Percentiles rank a stretch among this genome's conserved stretches.
These are phyloP conservation scores for Globisporangium perplexum DNA, from an alignment of 352 stramenopile species.

Conservation along the genomic window DNA sequence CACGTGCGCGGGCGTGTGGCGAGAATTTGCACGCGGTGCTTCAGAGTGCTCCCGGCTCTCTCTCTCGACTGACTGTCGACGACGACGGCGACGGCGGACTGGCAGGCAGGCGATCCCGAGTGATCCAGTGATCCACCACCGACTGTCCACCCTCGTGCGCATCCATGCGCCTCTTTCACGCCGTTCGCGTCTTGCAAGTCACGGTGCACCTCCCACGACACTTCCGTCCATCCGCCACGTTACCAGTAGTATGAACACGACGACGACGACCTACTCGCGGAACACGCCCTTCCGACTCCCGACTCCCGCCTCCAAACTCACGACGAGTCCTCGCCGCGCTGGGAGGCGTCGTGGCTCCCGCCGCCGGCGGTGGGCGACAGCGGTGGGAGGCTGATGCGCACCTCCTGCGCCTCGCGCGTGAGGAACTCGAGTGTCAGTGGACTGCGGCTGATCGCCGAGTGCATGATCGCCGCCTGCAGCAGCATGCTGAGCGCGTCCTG, in stretches of 20 bases:
- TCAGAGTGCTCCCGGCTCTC: conserved; percentile 1
- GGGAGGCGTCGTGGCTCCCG: conserved; percentile 16
- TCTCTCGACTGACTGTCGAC: conserved; percentile 15
- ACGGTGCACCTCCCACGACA: too few species aligned
- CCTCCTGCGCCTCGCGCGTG: conserved; percentile 62
- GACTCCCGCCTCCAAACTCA: too few species aligned
- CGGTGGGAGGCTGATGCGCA: conserved; percentile 76
- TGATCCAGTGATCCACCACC: neutral
- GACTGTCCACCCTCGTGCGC: too few species aligned
- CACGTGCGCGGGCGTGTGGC: too few species aligned
- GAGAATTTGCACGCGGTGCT: too few species aligned
- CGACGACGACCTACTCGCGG: too few species aligned
- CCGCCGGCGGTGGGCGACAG: conserved; percentile 39
- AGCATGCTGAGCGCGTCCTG: conserved; percentile 78
- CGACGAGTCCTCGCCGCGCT: conserved; percentile 36
- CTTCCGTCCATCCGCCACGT: too few species aligned
- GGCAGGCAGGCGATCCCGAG: neutral
- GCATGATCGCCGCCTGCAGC: conserved; percentile 78
- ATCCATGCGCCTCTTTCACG: neutral
- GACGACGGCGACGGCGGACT: conserved; percentile 1
- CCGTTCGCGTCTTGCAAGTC: too few species aligned
- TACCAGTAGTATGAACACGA: neutral
- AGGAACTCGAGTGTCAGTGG: conserved; percentile 72
- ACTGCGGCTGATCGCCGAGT: conserved; percentile 68
- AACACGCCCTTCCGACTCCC: too few species aligned